Percentiles rank a stretch among this genome's conserved stretches.
phyloP scores from a whole-genome alignment of 805 yeast species.

The Schwanniomyces yamadae region DNA sequence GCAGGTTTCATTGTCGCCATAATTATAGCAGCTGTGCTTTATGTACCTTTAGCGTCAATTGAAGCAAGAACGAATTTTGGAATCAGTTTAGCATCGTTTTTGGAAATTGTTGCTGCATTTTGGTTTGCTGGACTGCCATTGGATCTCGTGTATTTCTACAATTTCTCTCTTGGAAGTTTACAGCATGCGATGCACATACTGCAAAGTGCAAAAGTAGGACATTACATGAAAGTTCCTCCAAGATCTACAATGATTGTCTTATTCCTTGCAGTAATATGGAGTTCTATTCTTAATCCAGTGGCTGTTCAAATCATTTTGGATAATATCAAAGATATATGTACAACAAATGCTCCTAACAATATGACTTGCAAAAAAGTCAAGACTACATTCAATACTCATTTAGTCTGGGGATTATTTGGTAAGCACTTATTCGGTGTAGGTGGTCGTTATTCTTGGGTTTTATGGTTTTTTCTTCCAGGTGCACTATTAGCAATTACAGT shows the following conservation, averaged over 20 bases:
- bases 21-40: conserved; percentile 8
- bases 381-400: conserved; percentile 11
- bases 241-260: conserved; percentile 8
- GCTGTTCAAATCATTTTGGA: conserved; percentile 8
- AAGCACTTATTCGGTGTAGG: conserved; percentile 10
- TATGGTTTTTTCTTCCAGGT: conserved; percentile 13
- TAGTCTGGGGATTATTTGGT: conserved; percentile 15
- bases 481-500: not conserved
- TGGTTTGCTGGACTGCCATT: conserved; percentile 14
- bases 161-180: conserved; percentile 10
- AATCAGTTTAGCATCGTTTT: conserved; percentile 9
- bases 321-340: conserved; percentile 9
- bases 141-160: conserved; percentile 10
- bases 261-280: conserved; percentile 10
- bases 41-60: conserved; percentile 10
- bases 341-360: conserved; percentile 9
- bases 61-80: conserved; percentile 9
- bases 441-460: conserved; percentile 12
- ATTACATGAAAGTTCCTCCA: conserved; percentile 15
- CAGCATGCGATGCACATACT: conserved; percentile 12
- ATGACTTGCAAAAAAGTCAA: conserved; percentile 11
- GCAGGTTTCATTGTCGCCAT: conserved; percentile 12
- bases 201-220: conserved; percentile 13
- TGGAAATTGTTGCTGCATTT: conserved; percentile 11
- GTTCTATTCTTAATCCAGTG: conserved; percentile 7